Base-by-base conservation (phyloP, 352 stramenopile genomes). In the Blastocystis sp. region DNA sequence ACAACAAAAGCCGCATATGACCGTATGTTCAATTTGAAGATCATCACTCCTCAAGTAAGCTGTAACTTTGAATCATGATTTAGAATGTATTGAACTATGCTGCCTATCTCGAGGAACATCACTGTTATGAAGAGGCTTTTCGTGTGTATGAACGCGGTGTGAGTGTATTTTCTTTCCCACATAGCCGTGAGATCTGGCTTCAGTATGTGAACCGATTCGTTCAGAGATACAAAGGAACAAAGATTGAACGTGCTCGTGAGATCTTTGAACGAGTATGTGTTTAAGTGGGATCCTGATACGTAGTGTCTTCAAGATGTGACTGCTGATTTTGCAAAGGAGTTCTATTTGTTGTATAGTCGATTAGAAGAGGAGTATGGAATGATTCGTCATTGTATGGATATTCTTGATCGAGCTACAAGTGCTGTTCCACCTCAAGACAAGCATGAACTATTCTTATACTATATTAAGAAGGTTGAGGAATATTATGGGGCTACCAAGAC, bases 351-450 rank as follows among this genome's bases (percentile, higher is more conserved):
- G 63, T 98, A 98, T 88, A 95, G 93, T 1, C 92, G 94, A 11
- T 96, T 98, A 69, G 96, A 99, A 92, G 96, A 99, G 89, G 91
- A 94, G 75, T 93, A 97, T 89, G 95, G 95, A 6, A 93, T 98
- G 89, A 91, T 95, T 46, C 95, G 96, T 86, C 95, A 98, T 88
- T 95, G 96, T 19, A 93, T 98, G 91, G 91, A 90, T 78, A 94
- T 98, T 74, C 98, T 98, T 88, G 94, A 98, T 88, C 90, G 94
- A 9, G 96, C 95, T 56, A 96, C 94, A 27, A 81, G n/a, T 6
- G 39, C 63, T 0, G 92, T 96, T 27, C 91, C 92, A 1, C 91
- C 94, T 37, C 88, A 92, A 5, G 93, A 98, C 80, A 96, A 94
- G 78, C 91, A 97, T 9, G 93, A 95, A 24, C 92, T 98, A 35